Conservation (phyloP, 176 grass and related monocot species). For the Chloris gayana region DNA sequence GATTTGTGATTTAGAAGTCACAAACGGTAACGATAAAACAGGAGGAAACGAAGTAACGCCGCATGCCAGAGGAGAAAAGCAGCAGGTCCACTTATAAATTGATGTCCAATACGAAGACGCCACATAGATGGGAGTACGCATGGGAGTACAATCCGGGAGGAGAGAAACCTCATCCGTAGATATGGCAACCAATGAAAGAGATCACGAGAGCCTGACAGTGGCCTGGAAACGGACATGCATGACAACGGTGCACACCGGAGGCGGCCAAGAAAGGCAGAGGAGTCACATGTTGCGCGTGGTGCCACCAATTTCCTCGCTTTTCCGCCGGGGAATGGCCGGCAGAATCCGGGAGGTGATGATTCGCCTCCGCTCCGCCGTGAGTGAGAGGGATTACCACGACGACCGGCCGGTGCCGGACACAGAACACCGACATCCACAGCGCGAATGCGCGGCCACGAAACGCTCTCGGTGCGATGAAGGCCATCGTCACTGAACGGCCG, state of each 20-base stretch:
- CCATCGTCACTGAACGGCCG: background rate
- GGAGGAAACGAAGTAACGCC: too few species aligned
- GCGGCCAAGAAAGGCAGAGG: background rate
- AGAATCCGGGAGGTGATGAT: background rate
- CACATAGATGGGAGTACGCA: too few species aligned
- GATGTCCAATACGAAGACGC: too few species aligned
- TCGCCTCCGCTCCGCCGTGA: background rate
- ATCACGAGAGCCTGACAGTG: conserved; percentile 33
- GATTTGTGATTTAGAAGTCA: too few species aligned
- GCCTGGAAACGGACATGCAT: conserved; percentile 9
- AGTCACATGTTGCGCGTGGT: conserved; percentile 33
- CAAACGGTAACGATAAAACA: too few species aligned
- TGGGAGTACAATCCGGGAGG: too few species aligned
- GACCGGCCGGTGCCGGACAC: background rate
- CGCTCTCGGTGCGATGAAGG: background rate
- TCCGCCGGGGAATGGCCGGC: conserved; percentile 25
- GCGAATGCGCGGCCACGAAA: background rate
- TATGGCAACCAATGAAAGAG: background rate
- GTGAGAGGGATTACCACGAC: background rate
- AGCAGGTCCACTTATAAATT: too few species aligned
- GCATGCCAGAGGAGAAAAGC: too few species aligned
- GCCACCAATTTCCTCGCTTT: background rate
- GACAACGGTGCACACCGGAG: background rate
- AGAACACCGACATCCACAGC: too few species aligned
- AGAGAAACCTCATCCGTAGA: too few species aligned